Evolutionary conservation across 345 rosid species (phyloP), one percentile per base, ranked within the genome.

Genomic region (Triadica sebifera): DNA sequence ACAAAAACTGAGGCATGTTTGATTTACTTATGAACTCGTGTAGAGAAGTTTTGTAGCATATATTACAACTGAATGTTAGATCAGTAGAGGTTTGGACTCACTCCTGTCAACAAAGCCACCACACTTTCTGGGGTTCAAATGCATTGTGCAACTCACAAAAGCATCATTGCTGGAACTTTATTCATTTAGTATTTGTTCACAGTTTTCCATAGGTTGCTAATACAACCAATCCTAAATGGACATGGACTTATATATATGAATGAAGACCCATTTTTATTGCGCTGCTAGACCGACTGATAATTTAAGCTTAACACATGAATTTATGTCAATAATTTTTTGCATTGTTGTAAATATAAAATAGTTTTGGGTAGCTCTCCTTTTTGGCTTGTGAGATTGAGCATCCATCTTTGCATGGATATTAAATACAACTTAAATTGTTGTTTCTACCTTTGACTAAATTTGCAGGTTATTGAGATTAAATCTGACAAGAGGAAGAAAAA

Each of bases 401-500:
- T 58, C 8, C 77, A 74, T 41, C 47, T 53, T 15, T 58, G 29
- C 49, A 55, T 46, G 49, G 12, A 5, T 22, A 47, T 20, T 55
- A 12, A 34, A 34, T 65, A 51, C 72, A 66, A 43, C 53, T 67
- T 73, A 51, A 78, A 59, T 15, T 13, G 6, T 22, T 79, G 8
- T 43, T 62, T 78, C 57, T 55, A 37, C 64, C 58, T 57, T 1
- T 53, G 49, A 60, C 65, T 77, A 49, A 58, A 66, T 81, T 68
- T 79, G 69, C 77, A 88, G 95, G 85, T 67, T 38, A 71, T 64
- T 78, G 76, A 71, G 79, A 71, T 69, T 60, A 83, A 77, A 77
- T 61, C 74, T 73, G 58, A 59, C 37, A 58, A 5, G 25, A 45
- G 22, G 34, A 57, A 49, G 46, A 62, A 57, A 17, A 49, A 62